Base-by-base conservation (phyloP, 106 monocot species). In the Platanthera zijinensis region DNA sequence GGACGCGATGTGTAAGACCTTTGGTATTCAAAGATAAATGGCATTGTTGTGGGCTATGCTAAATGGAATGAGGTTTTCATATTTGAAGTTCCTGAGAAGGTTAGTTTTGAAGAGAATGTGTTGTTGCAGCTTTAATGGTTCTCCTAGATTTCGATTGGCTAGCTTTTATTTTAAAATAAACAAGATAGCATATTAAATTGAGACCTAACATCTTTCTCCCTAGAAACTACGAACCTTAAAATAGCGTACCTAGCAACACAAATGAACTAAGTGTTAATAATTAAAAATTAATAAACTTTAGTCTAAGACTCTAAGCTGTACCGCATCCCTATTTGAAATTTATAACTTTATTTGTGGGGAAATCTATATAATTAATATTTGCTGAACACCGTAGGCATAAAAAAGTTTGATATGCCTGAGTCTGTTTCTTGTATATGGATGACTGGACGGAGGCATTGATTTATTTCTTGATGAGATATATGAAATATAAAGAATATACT, bases 41-140 rank as follows among this genome's bases (percentile, higher is more conserved):
- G 48, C 14, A 52, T 46, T 11, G 50, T 25, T 46, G 62, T 82
- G 81, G 88, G 84, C 14, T 73, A 52, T 84, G 91, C 86, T 51
- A 91, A 89, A 61, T 97, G 97, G 97, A 94, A 97, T 86, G 97
- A 97, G 79, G 83, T 89, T 84, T 97, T 97, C 81, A 84, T 97
- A 67, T 97, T 97, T 88, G 93, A 97, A 85, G 80, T 93, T 77
- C 97, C 97, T 73, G 87, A 89, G 56, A 87, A 91, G 93, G 97
- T 89, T 82, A 39, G 78, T 19, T 15, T 11, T 3, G 17, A 32
- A 32, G 17, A 30, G 10, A 9, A 1, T 32, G 25, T 66, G 8
- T 53, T 66, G 39, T 12, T 63, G 19, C 62, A 63, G 22, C 62
- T 8, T 63, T 12, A 66, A 30, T 66, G 28, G 32, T 66, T 39